Evolutionary conservation across 306 rosid genomes (phyloP), one percentile per base, ranked within the genome.

Genomic region (Fragaria nilgerrensis): DNA sequence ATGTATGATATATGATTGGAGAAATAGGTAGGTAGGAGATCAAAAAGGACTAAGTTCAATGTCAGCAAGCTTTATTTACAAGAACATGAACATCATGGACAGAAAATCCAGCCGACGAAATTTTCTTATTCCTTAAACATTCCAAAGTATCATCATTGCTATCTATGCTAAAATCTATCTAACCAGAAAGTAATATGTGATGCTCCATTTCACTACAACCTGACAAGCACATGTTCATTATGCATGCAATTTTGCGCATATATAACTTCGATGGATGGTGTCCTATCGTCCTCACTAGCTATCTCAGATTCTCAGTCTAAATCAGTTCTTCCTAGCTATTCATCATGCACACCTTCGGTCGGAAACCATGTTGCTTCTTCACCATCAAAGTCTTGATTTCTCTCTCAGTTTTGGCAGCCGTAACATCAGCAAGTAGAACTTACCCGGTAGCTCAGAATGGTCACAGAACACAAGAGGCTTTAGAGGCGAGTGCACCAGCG

Each of bases 291-390:
- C 65, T 59, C 65, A 59, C 32, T 56, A 10, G 17, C 53, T 48
- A 4, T 59, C 65, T 59, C 65, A 59, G 36, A 25, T 59, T 25
- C 17, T 23, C 65, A 59, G 19, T 13, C 49, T 29, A n/a, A 41
- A n/a, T 52, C 72, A 67, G 1, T 67, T 20, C 17, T 22, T 69
- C 10, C 36, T 52, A 3, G 61, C 47, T 14, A 25, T 59, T 59
- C 65, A 14, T 76, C 62, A 55, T 77, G 80, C 10, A 29, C 22
- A 53, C 17, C 53, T 44, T 77, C 59, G 13, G 29, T 56, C 15
- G 5, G 29, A 56, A 69, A 45, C 44, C 53, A 16, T 25, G n/a
- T 52, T 64, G 4, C 63, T 77, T 77, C 80, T 68, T 55, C 52
- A 10, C 50, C 23, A 52, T 55, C 45, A 27, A 12, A 39, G 65